phyloP scores from a whole-genome alignment of 805 yeast genomes.

The Yamadazyma olivae region DNA sequence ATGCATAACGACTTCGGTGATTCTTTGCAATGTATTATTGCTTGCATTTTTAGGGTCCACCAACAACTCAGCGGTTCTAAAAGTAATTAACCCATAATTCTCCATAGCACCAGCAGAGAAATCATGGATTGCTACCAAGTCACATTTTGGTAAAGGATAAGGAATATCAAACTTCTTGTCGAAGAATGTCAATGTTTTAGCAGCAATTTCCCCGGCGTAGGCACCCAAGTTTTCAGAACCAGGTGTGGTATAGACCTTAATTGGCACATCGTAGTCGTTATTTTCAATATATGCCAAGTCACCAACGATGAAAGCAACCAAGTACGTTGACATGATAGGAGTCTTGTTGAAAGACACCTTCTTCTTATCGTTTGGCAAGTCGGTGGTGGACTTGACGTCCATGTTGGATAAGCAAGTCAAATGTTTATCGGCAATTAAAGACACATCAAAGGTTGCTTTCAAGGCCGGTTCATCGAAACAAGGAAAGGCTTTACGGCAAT shows the following conservation, averaged over 20 bases:
- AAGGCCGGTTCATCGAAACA: constrained; percentile 77
- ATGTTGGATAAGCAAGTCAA: constrained; percentile 67
- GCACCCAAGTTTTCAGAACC: constrained; percentile 70
- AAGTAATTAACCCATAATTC: constrained; percentile 78
- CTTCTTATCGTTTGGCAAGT: constrained; percentile 44
- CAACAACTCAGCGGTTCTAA: constrained; percentile 71
- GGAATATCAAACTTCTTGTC: constrained; percentile 71
- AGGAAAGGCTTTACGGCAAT: constrained; percentile 85
- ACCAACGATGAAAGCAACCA: constrained; percentile 81
- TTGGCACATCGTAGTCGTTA: constrained; percentile 66
- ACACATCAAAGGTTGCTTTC: constrained; percentile 68
- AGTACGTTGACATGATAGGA: constrained; percentile 80
- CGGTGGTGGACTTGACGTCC: constrained; percentile 54
- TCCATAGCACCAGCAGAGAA: constrained; percentile 91
- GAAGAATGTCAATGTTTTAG: constrained; percentile 70
- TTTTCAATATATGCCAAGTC: constrained; percentile 73
- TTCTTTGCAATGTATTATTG: constrained; percentile 63
- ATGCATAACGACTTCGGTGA: constrained; percentile 83
- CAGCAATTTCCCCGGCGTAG: constrained; percentile 72
- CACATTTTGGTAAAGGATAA: constrained; percentile 78
- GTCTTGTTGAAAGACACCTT: constrained; percentile 67
- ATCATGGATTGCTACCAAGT: constrained; percentile 79
- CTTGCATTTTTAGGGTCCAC: constrained; percentile 71
- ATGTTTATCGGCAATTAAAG: constrained; percentile 53
- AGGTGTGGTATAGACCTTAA: constrained; percentile 77